Evolutionary conservation across 768 basidiomycete species (phyloP).

Genomic region (Hortiboletus campestris): DNA sequence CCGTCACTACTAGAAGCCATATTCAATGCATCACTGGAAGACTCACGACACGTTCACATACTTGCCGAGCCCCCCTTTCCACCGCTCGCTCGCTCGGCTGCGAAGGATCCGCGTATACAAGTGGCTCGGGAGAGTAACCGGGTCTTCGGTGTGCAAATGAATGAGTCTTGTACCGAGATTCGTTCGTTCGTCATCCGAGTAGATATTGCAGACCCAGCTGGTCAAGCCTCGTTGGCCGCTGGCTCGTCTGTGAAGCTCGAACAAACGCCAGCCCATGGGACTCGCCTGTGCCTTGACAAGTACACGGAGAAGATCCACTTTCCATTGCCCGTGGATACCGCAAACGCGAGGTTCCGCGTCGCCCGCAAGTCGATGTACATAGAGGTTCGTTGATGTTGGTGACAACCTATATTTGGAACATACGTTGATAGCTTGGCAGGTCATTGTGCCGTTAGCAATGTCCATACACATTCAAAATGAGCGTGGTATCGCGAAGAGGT

Average conservation of each 20-base stretch:
- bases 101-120: neutral
- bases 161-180: slow-evolving; percentile 12
- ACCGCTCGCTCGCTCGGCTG: neutral
- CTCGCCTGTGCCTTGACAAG: slow-evolving; percentile 11
- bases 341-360: slow-evolving; percentile 39
- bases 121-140: slow-evolving; percentile 13
- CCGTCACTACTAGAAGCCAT: slow-evolving; percentile 12
- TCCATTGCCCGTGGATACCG: slow-evolving; percentile 44
- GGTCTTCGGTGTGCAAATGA: slow-evolving; percentile 15
- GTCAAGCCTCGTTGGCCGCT: slow-evolving; percentile 14
- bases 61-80: slow-evolving; percentile 22
- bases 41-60: slow-evolving; percentile 22
- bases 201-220: slow-evolving; percentile 22
- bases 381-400: slow-evolving; percentile 23
- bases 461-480: slow-evolving; percentile 18
- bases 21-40: slow-evolving; percentile 20
- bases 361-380: slow-evolving; percentile 57
- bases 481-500: slow-evolving; percentile 21
- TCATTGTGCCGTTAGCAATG: slow-evolving; percentile 18
- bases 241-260: slow-evolving; percentile 21
- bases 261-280: neutral
- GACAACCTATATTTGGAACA: neutral
- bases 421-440: slow-evolving; percentile 9
- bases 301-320: slow-evolving; percentile 33
- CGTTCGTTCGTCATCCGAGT: slow-evolving; percentile 19